Evolutionary conservation across 352 stramenopile genomes (phyloP), one percentile per base, ranked within the genome.

Genomic region (Phytophthora capsici): DNA sequence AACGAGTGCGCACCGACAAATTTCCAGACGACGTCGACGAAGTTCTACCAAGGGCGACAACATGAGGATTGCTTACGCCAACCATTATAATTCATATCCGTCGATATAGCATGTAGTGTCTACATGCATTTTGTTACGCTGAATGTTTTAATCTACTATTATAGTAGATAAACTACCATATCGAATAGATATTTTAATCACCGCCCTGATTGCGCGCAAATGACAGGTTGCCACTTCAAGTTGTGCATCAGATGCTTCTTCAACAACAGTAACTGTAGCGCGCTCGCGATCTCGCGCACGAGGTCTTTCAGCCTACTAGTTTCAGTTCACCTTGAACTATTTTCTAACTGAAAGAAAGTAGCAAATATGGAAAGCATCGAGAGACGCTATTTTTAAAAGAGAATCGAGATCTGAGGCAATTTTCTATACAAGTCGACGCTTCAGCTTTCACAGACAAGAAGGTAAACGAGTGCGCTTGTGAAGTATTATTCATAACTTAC

Each of bases 141-240:
- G 34, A 49, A 50, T 16, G 8, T 23, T 30, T 2, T 14, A 9
- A 16, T 0, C 30, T n/a, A n/a, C 26, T 34, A 25, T 32, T 14
- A 38, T 44, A 34, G 4, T 9, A 2, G 1, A 1, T 14, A 34
- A 34, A 34, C 28, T 34, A 4, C 28, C 1, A 34, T 34, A 14
- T 19, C 22, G 34, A 44, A 22, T 23, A n/a, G n/a, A 23, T 37
- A 4, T 20, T 46, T 53, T 63, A 48, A 38, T 56, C 34, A 2
- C 6, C 22, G 44, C 9, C 43, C 32, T 63, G 56, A 63, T 63
- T 56, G 56, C 45, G 56, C 32, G 44, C 17, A 36, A 12, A 10
- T 28, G 26, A 41, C 30, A 54, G 32, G 48, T 14, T 13, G 12
- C 53, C 45, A 63, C 56, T 63, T 63, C 56, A 64, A 64, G 34